A percentile compares a stretch with the other conserved stretches of the same genome.
These are phyloP conservation scores for Xylaria sp. DNA, from an alignment of 2,329 filamentous ascomycete genomes.

Conservation along the genomic window DNA sequence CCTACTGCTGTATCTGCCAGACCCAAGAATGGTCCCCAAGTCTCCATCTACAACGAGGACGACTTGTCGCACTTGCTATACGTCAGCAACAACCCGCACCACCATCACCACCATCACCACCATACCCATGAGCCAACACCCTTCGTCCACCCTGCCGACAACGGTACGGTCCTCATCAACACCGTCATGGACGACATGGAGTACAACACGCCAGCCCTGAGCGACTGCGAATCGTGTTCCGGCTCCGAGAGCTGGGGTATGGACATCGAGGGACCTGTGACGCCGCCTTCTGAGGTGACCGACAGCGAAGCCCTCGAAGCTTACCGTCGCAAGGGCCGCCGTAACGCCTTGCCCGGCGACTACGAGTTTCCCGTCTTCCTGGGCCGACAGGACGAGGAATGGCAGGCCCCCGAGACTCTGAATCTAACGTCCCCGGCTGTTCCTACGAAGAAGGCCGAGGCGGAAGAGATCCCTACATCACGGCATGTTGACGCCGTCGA, in stretches of 20 bases:
- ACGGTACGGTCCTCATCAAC: conserved; percentile 44
- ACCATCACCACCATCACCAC: conserved; percentile 35
- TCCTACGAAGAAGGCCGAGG: conserved; percentile 10
- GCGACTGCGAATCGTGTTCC: conserved; percentile 45
- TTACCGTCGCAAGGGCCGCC: conserved; percentile 33
- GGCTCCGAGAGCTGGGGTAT: conserved; percentile 31
- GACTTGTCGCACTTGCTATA: conserved; percentile 48
- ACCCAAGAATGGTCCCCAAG: conserved; percentile 28
- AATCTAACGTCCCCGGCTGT: not conserved
- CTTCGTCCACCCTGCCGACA: conserved; percentile 34
- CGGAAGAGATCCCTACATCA: conserved; percentile 12
- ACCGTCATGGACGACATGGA: conserved; percentile 36
- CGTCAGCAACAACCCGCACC: conserved; percentile 38
- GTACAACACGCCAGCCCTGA: conserved; percentile 41
- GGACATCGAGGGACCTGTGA: conserved; percentile 35
- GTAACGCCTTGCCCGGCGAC: conserved; percentile 38
- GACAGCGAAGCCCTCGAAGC: conserved; percentile 24
- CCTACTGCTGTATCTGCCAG: conserved; percentile 18
- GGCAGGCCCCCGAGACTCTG: not conserved
- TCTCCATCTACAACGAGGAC: conserved; percentile 49
- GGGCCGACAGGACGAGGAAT: conserved; percentile 44
- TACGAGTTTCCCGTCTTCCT: conserved; percentile 48
- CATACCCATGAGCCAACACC: conserved; percentile 17
- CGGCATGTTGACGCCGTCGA: conserved; percentile 34
- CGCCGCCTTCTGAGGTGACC: conserved; percentile 25